Evolutionary conservation across 2,329 filamentous ascomycete genomes (phyloP), one percentile per base, ranked within the genome.

Genomic region (Penicillium sp.): DNA sequence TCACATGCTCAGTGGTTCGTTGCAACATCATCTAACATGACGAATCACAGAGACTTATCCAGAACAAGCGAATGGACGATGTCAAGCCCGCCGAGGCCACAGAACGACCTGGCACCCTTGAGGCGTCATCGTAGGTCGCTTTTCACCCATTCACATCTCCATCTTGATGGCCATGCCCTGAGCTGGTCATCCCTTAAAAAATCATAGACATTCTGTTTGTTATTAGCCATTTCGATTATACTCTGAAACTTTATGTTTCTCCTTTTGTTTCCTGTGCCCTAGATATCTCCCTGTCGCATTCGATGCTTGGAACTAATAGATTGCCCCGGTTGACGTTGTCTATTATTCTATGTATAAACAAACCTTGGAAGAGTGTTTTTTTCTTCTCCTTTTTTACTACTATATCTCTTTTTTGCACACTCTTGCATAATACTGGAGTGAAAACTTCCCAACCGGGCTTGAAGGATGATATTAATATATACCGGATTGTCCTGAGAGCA

Each of bases 81-180:
- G 62, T 69, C 31, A 66, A 70, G 55, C 69, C 69, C 31, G 69
- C 69, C 19, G 65, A 64, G 29, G 68, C 69, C 15, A 66, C 68
- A 29, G 69, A 72, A 56, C 66, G 65, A 19, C 69, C 69, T 12
- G 69, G 68, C 21, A 72, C 69, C 38, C 59, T 72, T 24, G 69
- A 72, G 56, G 64, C 65, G 28, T 48, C 55, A 43, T 58, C 56
- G 19, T 66, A 59, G 41, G 32, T n/a, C 33, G 19, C 29, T 34
- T 26, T 22, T 6, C 17, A 17, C 28, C 6, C 3, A 21, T 32
- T 37, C 19, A 42, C 6, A 17, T 26, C 24, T 22, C 9, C 21
- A 32, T 29, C n/a, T 40, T 9, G 34, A 43, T 43, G 34, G 46
- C 39, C 26, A 53, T 39, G 43, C 51, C 39, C 38, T 13, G 45